Evolutionary conservation across 1,139 yeast species (phyloP).

Genomic region (Magnusiomyces suaveolens): DNA sequence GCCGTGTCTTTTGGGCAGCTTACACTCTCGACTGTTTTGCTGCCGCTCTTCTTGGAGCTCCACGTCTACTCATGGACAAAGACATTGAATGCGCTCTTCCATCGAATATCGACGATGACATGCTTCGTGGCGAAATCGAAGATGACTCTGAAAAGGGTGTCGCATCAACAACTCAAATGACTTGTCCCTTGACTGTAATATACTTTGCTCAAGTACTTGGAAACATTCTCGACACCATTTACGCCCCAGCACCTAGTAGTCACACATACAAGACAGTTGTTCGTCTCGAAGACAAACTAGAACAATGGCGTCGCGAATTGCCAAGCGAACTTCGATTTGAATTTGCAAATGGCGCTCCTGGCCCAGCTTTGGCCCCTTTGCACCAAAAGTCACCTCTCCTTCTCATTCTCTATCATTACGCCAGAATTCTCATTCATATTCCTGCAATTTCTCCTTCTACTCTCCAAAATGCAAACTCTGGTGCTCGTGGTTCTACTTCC

Average conservation of each 20-base stretch:
- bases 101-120: slow-evolving; percentile 46
- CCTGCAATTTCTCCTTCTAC: slow-evolving; percentile 52
- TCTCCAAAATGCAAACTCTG: slow-evolving; percentile 20
- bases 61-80: slow-evolving; percentile 64
- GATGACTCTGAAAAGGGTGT: slow-evolving; percentile 7
- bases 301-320: slow-evolving; percentile 68
- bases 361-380: slow-evolving; percentile 32
- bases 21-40: slow-evolving; percentile 70
- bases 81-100: slow-evolving; percentile 85
- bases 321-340: slow-evolving; percentile 56
- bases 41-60: slow-evolving; percentile 71
- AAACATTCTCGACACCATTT: slow-evolving; percentile 55
- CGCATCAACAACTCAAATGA: slow-evolving; percentile 13
- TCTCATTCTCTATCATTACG: slow-evolving; percentile 63
- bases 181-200: slow-evolving; percentile 33
- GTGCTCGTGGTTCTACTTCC: slow-evolving; percentile 42
- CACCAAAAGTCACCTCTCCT: slow-evolving; percentile 51
- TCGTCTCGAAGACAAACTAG: slow-evolving; percentile 57
- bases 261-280: slow-evolving; percentile 35
- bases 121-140: slow-evolving; percentile 44
- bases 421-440: slow-evolving; percentile 67
- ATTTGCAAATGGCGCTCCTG: slow-evolving; percentile 51
- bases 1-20: slow-evolving; percentile 76
- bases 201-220: slow-evolving; percentile 68
- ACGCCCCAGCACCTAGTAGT: slow-evolving; percentile 34